These are phyloP conservation scores for Paracoccidioides lutzii DNA, from an alignment of 2,329 filamentous ascomycete species.

Conservation along the genomic window DNA sequence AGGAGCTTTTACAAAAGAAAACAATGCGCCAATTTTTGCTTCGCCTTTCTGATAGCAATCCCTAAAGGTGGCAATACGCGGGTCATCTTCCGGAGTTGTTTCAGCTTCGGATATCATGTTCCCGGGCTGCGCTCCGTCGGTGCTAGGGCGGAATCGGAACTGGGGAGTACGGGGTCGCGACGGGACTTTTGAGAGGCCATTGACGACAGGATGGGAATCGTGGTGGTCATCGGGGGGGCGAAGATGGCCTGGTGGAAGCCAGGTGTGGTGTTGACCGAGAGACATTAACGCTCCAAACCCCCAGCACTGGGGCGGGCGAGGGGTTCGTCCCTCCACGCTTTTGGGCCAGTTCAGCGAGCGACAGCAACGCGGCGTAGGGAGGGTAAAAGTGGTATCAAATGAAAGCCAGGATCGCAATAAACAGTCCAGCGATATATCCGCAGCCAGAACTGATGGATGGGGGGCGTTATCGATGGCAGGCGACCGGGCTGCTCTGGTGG, in stretches of 20 bases:
- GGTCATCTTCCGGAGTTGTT: constrained; percentile 51
- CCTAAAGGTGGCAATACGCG: constrained; percentile 58
- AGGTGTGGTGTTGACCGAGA: constrained; percentile 54
- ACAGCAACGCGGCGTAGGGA: constrained; percentile 9
- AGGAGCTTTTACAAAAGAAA: constrained; percentile 36
- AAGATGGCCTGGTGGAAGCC: constrained; percentile 49
- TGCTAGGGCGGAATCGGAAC: constrained; percentile 31
- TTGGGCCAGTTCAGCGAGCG: constrained; percentile 21
- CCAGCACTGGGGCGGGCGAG: constrained; percentile 33
- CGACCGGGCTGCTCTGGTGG: constrained; percentile 21
- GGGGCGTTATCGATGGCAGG: constrained; percentile 25
- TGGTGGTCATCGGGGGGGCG: constrained; percentile 49
- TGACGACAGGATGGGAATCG: constrained; percentile 25
- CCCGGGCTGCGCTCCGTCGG: constrained; percentile 35
- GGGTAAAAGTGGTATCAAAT: not conserved
- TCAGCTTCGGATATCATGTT: constrained; percentile 39
- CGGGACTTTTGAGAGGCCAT: constrained; percentile 31
- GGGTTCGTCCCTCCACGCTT: constrained; percentile 34
- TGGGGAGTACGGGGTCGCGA: constrained; percentile 34
- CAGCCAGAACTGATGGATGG: constrained; percentile 22
- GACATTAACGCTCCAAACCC: constrained; percentile 45
- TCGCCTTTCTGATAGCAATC: constrained; percentile 67
- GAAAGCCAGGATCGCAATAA: constrained; percentile 12
- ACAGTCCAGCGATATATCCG: constrained; percentile 19
- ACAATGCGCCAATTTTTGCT: constrained; percentile 63